Percentiles rank a stretch among this genome's conserved stretches.
Conservation (phyloP, 2,329 filamentous ascomycete species). For the Metarhizium anisopliae region DNA sequence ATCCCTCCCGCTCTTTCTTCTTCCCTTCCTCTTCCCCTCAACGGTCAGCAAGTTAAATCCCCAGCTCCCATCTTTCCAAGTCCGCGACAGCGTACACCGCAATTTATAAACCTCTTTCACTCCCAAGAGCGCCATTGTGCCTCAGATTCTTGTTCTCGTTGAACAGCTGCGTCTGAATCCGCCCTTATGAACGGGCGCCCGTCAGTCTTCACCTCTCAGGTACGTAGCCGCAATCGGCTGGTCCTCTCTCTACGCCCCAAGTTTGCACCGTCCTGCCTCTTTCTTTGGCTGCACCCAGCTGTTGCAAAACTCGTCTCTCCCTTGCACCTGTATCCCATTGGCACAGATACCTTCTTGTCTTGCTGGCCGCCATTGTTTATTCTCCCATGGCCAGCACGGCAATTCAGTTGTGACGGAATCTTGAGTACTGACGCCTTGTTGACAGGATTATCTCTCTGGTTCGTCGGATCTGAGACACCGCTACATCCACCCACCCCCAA, state of each 20-base stretch:
- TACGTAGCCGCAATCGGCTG: constrained; percentile 30
- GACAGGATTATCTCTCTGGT: constrained; percentile 70
- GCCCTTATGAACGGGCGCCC: constrained; percentile 80
- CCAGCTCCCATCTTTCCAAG: not conserved
- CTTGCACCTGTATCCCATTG: not conserved
- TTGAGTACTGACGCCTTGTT: constrained; percentile 31
- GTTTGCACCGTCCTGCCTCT: not conserved
- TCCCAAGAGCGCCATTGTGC: constrained; percentile 9
- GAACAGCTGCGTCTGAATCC: constrained; percentile 32
- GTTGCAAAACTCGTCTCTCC: not conserved
- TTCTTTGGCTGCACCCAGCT: not conserved
- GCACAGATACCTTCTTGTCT: not conserved
- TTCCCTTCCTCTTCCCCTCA: constrained; percentile 6
- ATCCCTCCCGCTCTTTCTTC: not conserved
- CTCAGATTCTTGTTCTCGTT: constrained; percentile 10
- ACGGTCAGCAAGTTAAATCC: constrained; percentile 5
- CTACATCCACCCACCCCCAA: constrained; percentile 12
- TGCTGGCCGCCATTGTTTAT: not conserved
- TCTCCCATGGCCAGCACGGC: not conserved
- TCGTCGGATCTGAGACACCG: constrained; percentile 32
- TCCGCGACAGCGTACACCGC: not conserved
- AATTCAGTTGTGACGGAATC: not conserved
- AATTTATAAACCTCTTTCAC: not conserved
- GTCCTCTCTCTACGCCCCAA: too few relatives aligned
- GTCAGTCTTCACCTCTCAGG: constrained; percentile 82